A percentile compares a stretch with the other conserved stretches of the same genome.
These are phyloP conservation scores for Helotiales sp. DNA, from an alignment of 2,329 filamentous ascomycete species.

Conservation along the genomic window DNA sequence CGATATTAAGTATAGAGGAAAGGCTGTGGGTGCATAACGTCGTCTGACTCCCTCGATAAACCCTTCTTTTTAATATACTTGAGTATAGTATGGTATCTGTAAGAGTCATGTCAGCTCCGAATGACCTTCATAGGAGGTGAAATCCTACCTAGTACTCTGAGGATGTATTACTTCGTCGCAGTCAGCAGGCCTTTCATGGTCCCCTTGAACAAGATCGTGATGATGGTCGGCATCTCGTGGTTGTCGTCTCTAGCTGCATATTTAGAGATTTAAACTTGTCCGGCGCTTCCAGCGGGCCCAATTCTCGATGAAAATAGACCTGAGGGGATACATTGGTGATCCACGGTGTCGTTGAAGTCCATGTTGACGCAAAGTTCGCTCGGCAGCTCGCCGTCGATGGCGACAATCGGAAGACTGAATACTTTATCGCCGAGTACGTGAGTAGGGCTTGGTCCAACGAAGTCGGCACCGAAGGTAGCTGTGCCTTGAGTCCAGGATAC, in stretches of 20 bases:
- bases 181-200: not conserved
- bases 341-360: constrained; percentile 5
- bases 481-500: constrained; percentile 10
- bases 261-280: constrained; percentile 8
- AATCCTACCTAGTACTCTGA: not conserved
- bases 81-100: no score
- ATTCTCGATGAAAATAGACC: constrained; percentile 2
- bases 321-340: not conserved
- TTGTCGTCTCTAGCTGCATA: constrained; percentile 6
- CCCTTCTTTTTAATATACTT: no score
- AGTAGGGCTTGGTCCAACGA: constrained; percentile 5
- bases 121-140: no score
- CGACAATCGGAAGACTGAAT: constrained; percentile 8
- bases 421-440: constrained; percentile 11
- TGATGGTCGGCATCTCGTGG: constrained; percentile 7
- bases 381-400: constrained; percentile 1
- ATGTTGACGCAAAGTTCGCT: constrained; percentile 8
- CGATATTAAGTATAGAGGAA: not conserved
- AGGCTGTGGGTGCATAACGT: not conserved
- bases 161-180: not conserved
- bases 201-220: constrained; percentile 11
- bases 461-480: constrained; percentile 11
- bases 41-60: not conserved
- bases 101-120: no score
- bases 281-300: constrained; percentile 6